Percentiles rank a stretch among this genome's conserved stretches.
Evolutionary conservation across 2,329 filamentous ascomycete genomes (phyloP).

Genomic region (Penicillium sp.): DNA sequence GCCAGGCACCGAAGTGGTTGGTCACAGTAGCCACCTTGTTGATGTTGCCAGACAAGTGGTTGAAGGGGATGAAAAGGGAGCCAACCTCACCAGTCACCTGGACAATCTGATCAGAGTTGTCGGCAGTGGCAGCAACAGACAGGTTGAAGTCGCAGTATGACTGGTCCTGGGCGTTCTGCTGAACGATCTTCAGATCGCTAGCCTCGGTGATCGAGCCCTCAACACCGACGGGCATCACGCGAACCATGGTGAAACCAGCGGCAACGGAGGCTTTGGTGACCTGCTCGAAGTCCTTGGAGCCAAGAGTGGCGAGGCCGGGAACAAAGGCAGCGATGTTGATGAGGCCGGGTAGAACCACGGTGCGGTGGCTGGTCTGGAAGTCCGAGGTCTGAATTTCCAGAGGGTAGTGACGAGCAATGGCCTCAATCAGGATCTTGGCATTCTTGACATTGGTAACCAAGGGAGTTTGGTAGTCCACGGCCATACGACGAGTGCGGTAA

Average conservation of each 20-base stretch:
- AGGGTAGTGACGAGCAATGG: slow-evolving; percentile 84
- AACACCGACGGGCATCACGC: slow-evolving; percentile 74
- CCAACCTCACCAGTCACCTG: slow-evolving; percentile 73
- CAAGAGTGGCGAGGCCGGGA: slow-evolving; percentile 66
- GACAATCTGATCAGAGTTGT: slow-evolving; percentile 74
- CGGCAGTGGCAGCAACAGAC: slow-evolving; percentile 72
- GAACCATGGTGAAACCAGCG: slow-evolving; percentile 77
- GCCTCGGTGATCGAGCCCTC: slow-evolving; percentile 74
- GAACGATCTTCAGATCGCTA: slow-evolving; percentile 69
- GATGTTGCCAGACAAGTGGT: slow-evolving; percentile 77
- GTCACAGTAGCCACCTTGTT: slow-evolving; percentile 80
- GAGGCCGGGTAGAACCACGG: slow-evolving; percentile 70
- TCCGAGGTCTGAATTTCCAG: slow-evolving; percentile 81
- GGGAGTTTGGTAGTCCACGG: slow-evolving; percentile 95
- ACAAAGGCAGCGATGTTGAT: slow-evolving; percentile 82
- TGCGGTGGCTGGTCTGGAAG: slow-evolving; percentile 86
- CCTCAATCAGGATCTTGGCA: slow-evolving; percentile 94
- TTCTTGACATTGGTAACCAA: slow-evolving; percentile 99
- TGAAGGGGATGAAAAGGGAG: slow-evolving; percentile 81
- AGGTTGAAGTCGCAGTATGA: slow-evolving; percentile 79
- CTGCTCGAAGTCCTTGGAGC: slow-evolving; percentile 67
- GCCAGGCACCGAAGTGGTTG: slow-evolving; percentile 77
- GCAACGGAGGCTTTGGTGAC: slow-evolving; percentile 74
- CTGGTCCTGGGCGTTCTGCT: slow-evolving; percentile 68
- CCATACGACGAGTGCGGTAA: slow-evolving; percentile 95